Percentiles rank a stretch among this genome's conserved stretches.
Evolutionary conservation across 805 yeast genomes (phyloP).

Genomic region (Suhomyces xylopsoci): DNA sequence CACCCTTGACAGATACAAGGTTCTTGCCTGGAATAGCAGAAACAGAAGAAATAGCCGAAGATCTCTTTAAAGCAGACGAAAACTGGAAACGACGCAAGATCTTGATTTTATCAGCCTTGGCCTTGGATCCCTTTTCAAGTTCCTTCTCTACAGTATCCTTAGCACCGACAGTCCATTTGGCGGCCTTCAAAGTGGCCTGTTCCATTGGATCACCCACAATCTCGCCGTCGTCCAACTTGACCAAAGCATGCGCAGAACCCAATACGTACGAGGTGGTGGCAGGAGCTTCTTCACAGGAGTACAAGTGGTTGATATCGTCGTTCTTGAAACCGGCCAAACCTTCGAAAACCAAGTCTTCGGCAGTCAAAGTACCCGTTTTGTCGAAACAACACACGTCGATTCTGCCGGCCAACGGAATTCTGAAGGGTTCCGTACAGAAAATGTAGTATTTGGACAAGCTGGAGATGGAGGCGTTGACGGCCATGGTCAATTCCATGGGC

Average conservation of each 20-base stretch:
- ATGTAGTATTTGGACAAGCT: conserved; percentile 84
- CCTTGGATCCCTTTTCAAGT: conserved; percentile 9
- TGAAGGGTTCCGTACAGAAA: conserved; percentile 97
- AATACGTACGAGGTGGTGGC: conserved; percentile 64
- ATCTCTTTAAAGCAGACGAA: conserved; percentile 92
- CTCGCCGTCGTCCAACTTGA: conserved; percentile 91
- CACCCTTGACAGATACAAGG: conserved; percentile 91
- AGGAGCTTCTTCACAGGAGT: conserved; percentile 63
- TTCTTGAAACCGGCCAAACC: conserved; percentile 82
- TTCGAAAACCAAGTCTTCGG: conserved; percentile 93
- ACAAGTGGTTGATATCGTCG: conserved; percentile 52
- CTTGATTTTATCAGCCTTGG: conserved; percentile 49
- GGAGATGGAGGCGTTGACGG: conserved; percentile 87
- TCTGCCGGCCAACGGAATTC: conserved; percentile 97
- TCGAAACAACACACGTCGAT: conserved; percentile 98
- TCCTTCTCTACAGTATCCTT: conserved; percentile 66
- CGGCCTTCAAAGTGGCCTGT: conserved; percentile 86
- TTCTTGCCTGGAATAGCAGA: conserved; percentile 44
- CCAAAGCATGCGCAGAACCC: conserved; percentile 96
- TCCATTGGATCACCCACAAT: conserved; percentile 99
- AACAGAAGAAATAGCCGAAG: conserved; percentile 74
- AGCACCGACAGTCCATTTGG: conserved; percentile 78
- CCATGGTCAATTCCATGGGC: conserved; percentile 99
- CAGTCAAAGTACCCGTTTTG: conserved; percentile 97
- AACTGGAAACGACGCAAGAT: conserved; percentile 95